phyloP scores from a whole-genome alignment of 169 alveolate species.

The Babesia sp. region DNA sequence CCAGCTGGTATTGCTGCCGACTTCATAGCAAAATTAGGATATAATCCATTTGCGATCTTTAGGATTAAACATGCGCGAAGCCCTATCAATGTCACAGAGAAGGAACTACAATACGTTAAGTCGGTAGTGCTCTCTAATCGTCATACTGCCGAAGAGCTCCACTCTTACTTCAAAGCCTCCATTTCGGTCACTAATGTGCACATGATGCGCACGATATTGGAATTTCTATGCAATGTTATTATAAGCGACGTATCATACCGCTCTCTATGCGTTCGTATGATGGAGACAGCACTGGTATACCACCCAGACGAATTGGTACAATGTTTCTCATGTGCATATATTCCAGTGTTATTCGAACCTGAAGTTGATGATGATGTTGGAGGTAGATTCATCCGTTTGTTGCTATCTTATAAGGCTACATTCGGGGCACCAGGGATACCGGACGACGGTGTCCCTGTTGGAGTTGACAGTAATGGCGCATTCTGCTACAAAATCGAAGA shows the following conservation, averaged over 20 bases:
- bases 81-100: conserved; percentile 22
- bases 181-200: conserved; percentile 47
- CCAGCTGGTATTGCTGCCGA: background rate
- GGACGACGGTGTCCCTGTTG: conserved; percentile 24
- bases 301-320: conserved; percentile 66
- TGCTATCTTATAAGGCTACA: conserved; percentile 63
- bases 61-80: conserved; percentile 27
- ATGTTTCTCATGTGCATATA: conserved; percentile 35
- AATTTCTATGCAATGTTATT: conserved; percentile 32
- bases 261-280: conserved; percentile 50
- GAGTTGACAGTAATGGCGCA: conserved; percentile 27
- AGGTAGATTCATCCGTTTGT: conserved; percentile 42
- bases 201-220: conserved; percentile 50
- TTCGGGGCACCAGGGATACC: conserved; percentile 30
- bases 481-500: conserved; percentile 27
- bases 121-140: conserved; percentile 13
- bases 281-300: conserved; percentile 53
- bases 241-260: conserved; percentile 17
- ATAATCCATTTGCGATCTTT: conserved; percentile 21
- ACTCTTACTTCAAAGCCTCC: conserved; percentile 45
- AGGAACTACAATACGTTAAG: conserved; percentile 26
- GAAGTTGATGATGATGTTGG: conserved; percentile 55
- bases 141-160: conserved; percentile 26
- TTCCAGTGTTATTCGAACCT: conserved; percentile 51
- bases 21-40: background rate